A percentile compares a stretch with the other conserved stretches of the same genome.
Evolutionary conservation across 2,329 filamentous ascomycete species (phyloP).

Genomic region (Penicillium fuscoglaucum): DNA sequence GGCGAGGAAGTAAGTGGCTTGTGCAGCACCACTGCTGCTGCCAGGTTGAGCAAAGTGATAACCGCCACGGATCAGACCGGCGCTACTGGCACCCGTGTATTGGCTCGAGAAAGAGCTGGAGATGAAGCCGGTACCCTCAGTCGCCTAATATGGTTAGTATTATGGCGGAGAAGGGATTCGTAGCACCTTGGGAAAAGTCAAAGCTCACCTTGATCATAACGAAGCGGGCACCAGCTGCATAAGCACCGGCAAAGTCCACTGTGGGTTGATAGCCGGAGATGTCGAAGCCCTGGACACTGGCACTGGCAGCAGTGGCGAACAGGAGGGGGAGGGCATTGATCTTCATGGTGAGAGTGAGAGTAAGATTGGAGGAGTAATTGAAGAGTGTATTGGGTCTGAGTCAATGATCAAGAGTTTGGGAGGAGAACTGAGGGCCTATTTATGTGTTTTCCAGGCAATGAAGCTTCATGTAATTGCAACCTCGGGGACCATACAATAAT

Average conservation of each 20-base stretch:
- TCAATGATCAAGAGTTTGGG: neutral
- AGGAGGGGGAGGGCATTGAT: conserved; percentile 13
- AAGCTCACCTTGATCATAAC: conserved; percentile 36
- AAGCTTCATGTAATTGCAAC: conserved; percentile 4
- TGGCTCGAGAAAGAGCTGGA: conserved; percentile 52
- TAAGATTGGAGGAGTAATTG: neutral
- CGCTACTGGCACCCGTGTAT: conserved; percentile 52
- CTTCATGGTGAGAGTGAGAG: conserved; percentile 19
- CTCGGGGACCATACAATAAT: neutral
- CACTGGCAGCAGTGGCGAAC: conserved; percentile 22
- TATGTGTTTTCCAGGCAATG: neutral
- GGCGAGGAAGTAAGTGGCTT: conserved; percentile 55
- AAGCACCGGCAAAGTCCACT: conserved; percentile 32
- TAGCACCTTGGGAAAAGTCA: too few species aligned
- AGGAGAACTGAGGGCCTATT: neutral
- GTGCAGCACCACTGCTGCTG: conserved; percentile 46
- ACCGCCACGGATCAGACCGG: conserved; percentile 56
- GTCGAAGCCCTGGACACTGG: conserved; percentile 35
- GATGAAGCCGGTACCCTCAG: conserved; percentile 52
- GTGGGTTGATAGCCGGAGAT: conserved; percentile 33
- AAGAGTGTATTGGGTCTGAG: neutral
- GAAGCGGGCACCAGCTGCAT: conserved; percentile 32
- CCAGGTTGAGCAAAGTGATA: conserved; percentile 58
- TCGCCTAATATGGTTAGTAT: conserved; percentile 43
- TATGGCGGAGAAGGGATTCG: neutral